These are phyloP conservation scores for Botrytis aclada DNA, from an alignment of 2,329 filamentous ascomycete genomes.

Conservation along the genomic window DNA sequence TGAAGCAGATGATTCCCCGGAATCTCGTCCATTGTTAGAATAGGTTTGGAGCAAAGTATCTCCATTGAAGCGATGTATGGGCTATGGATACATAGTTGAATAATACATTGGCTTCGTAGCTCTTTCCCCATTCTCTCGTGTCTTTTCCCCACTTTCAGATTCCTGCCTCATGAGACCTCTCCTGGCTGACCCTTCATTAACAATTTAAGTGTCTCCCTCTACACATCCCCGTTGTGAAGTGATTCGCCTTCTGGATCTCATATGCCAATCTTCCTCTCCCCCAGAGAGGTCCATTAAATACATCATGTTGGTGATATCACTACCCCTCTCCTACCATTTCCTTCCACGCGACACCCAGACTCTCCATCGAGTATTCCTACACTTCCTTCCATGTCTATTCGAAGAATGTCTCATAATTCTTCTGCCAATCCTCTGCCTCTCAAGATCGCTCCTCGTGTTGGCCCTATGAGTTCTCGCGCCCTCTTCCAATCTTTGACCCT, in stretches of 20 bases:
- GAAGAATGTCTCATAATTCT: neutral
- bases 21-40: constrained; percentile 5
- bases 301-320: neutral
- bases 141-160: neutral
- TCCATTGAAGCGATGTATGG: neutral
- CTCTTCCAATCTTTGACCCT: neutral
- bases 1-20: neutral
- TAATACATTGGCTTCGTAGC: neutral
- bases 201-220: neutral
- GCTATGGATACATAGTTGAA: neutral
- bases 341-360: neutral
- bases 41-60: neutral
- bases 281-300: neutral
- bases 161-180: no score
- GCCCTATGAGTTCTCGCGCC: neutral
- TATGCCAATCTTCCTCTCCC: neutral
- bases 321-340: no score
- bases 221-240: neutral
- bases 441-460: neutral
- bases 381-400: neutral
- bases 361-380: neutral
- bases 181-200: neutral
- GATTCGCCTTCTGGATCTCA: neutral
- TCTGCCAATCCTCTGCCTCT: neutral
- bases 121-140: neutral